phyloP scores from a whole-genome alignment of 768 basidiomycete species.

The Pleurotus ostreatus region DNA sequence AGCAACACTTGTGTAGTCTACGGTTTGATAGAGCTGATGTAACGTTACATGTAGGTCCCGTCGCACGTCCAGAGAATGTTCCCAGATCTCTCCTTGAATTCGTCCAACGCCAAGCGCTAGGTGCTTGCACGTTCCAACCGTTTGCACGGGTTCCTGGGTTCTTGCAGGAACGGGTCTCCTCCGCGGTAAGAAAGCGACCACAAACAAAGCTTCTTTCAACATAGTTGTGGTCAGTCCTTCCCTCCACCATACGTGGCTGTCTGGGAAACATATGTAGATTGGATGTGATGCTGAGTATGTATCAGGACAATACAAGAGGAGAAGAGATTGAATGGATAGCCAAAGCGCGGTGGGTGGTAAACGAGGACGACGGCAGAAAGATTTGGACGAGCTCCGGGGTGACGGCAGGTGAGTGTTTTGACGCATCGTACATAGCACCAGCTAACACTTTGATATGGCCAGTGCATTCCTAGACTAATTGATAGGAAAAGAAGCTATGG shows the following conservation, averaged over 20 bases:
- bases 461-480: conserved; percentile 29
- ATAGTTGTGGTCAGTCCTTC: conserved; percentile 18
- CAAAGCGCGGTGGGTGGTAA: conserved; percentile 32
- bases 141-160: conserved; percentile 30
- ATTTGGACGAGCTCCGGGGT: conserved; percentile 35
- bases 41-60: conserved; percentile 7
- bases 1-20: not conserved
- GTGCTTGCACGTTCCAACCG: conserved; percentile 27
- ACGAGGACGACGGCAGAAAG: conserved; percentile 25
- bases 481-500: conserved; percentile 16
- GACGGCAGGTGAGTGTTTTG: conserved; percentile 25
- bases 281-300: not conserved
- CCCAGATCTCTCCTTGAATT: conserved; percentile 17
- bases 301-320: conserved; percentile 18
- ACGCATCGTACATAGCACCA: not conserved
- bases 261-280: not conserved
- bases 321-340: conserved; percentile 28
- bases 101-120: conserved; percentile 21
- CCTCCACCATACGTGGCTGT: not conserved
- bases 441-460: conserved; percentile 24
- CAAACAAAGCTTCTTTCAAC: conserved; percentile 29
- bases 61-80: not conserved
- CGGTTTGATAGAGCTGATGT: not conserved
- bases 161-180: conserved; percentile 28
- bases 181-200: conserved; percentile 30